phyloP scores from a whole-genome alignment of 495 filamentous ascomycete species.

The Talaromyces stipitatus region DNA sequence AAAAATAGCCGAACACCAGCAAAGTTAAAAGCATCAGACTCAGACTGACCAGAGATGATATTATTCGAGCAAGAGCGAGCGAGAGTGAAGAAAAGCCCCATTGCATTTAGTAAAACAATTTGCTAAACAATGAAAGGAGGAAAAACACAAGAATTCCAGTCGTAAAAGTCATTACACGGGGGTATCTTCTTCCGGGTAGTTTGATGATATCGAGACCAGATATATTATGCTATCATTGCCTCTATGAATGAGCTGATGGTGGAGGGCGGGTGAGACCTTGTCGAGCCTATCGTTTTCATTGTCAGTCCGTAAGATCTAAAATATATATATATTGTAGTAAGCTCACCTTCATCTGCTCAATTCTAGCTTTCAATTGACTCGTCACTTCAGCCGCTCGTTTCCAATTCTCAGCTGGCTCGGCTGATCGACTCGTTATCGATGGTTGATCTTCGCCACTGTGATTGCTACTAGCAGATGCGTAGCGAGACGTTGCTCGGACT shows the following conservation, averaged over 20 bases:
- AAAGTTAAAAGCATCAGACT: too few relatives aligned
- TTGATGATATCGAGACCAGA: background rate
- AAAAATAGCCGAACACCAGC: too few relatives aligned
- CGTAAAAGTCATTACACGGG: background rate
- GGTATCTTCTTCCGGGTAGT: background rate
- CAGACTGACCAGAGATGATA: too few relatives aligned
- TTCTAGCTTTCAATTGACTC: constrained; percentile 90
- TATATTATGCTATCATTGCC: background rate
- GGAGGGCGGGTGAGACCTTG: constrained; percentile 9
- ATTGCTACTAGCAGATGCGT: constrained; percentile 23
- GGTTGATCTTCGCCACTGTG: constrained; percentile 33
- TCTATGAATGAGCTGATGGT: background rate
- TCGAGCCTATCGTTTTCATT: constrained; percentile 6
- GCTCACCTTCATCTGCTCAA: constrained; percentile 76
- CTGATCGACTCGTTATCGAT: constrained; percentile 19
- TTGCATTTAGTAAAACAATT: background rate
- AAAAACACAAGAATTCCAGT: background rate
- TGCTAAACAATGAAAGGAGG: background rate
- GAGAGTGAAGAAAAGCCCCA: background rate
- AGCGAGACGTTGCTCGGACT: constrained; percentile 32
- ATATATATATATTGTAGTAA: background rate
- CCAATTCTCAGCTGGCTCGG: constrained; percentile 82
- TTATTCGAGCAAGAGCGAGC: too few relatives aligned
- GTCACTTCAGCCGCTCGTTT: constrained; percentile 98
- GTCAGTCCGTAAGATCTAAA: background rate